A percentile compares a stretch with the other conserved stretches of the same genome.
Conservation (phyloP, 2,329 filamentous ascomycete species). For the Dactylellina leptospora region DNA sequence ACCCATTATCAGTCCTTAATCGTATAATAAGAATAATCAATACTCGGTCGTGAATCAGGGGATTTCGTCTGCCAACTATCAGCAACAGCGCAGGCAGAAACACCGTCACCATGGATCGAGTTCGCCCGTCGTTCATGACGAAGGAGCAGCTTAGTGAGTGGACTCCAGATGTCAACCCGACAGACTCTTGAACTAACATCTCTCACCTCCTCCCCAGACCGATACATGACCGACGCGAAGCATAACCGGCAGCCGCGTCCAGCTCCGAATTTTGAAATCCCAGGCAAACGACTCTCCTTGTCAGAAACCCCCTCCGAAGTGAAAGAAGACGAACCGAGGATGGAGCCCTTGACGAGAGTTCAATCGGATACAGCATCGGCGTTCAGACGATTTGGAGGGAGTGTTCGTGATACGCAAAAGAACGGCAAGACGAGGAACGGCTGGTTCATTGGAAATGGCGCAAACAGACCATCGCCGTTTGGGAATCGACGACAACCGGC, state of each 20-base stretch:
- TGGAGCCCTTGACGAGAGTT: slow-evolving; percentile 21
- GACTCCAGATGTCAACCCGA: neutral
- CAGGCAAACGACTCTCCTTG: slow-evolving; percentile 38
- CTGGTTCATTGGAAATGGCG: slow-evolving; percentile 41
- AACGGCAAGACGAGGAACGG: slow-evolving; percentile 36
- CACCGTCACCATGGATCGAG: slow-evolving; percentile 39
- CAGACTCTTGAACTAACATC: too few relatives aligned
- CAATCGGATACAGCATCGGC: slow-evolving; percentile 29
- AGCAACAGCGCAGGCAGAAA: neutral
- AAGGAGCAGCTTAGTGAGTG: slow-evolving; percentile 57
- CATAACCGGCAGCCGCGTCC: slow-evolving; percentile 42
- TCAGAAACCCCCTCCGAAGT: slow-evolving; percentile 13
- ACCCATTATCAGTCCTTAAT: slow-evolving; percentile 17
- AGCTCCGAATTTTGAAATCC: slow-evolving; percentile 45
- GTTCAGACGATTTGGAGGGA: slow-evolving; percentile 40
- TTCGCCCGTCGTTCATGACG: slow-evolving; percentile 57
- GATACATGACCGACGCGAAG: slow-evolving; percentile 47
- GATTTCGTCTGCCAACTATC: neutral
- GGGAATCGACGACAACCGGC: slow-evolving; percentile 16
- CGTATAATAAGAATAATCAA: slow-evolving; percentile 19
- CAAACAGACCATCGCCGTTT: slow-evolving; percentile 29
- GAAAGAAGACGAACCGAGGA: slow-evolving; percentile 14
- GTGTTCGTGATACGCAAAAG: slow-evolving; percentile 41
- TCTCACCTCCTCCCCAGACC: too few relatives aligned
- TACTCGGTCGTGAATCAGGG: neutral